Evolutionary conservation across 805 yeast genomes (phyloP).

Genomic region (Barnettozyma californica): DNA sequence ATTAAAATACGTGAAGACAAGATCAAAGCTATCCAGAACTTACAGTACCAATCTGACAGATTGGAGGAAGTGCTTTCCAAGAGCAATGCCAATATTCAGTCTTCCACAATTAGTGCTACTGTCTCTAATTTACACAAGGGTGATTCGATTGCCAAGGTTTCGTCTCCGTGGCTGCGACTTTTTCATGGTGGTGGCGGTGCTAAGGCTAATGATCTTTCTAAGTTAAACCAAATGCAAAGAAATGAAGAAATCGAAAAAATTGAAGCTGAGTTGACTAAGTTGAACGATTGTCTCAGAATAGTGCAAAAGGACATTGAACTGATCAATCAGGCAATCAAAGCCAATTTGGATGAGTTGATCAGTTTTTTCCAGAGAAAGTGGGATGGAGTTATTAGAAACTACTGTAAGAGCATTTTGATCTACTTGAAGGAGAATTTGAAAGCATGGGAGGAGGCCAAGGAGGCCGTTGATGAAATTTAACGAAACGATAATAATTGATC

Average conservation of each 20-base stretch:
- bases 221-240: constrained; percentile 32
- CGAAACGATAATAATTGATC: not conserved
- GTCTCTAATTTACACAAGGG: constrained; percentile 27
- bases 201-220: constrained; percentile 15
- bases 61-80: constrained; percentile 28
- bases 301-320: constrained; percentile 32
- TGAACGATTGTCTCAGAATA: constrained; percentile 35
- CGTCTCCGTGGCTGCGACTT: constrained; percentile 23
- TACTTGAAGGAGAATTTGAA: constrained; percentile 34
- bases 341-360: constrained; percentile 26
- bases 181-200: constrained; percentile 14
- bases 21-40: constrained; percentile 27
- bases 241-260: constrained; percentile 32
- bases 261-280: constrained; percentile 31
- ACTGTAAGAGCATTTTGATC: constrained; percentile 29
- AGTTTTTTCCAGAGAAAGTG: constrained; percentile 26
- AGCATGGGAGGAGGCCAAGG: constrained; percentile 36
- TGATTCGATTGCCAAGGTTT: constrained; percentile 16
- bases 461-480: constrained; percentile 17
- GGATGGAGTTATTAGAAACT: constrained; percentile 26
- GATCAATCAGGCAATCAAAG: constrained; percentile 29
- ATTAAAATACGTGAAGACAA: constrained; percentile 31
- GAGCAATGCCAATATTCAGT: constrained; percentile 25
- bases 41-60: constrained; percentile 29
- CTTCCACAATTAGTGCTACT: constrained; percentile 29